These are phyloP conservation scores for Cercospora sp. DNA, from an alignment of 2,329 filamentous ascomycete genomes.

Conservation along the genomic window DNA sequence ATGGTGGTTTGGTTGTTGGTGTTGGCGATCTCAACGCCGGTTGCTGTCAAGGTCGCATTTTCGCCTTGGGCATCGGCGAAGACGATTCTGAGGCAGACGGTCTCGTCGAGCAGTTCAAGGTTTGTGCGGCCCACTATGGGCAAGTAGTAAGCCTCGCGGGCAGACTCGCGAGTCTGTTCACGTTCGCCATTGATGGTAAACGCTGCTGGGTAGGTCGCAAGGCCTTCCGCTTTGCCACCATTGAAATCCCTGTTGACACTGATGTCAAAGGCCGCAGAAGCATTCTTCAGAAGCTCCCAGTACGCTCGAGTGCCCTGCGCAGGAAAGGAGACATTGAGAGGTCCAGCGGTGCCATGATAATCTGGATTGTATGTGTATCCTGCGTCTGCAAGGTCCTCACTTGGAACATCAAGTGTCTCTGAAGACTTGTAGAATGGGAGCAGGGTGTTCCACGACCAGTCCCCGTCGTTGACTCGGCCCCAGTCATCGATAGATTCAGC, in stretches of 20 bases:
- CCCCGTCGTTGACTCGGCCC: constrained; percentile 17
- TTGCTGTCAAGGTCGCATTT: constrained; percentile 61
- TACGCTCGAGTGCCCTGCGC: constrained; percentile 12
- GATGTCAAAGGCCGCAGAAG: constrained; percentile 40
- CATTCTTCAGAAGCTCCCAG: constrained; percentile 39
- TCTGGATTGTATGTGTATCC: constrained; percentile 14
- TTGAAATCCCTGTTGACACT: constrained; percentile 47
- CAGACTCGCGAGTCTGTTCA: constrained; percentile 46
- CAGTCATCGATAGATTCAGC: constrained; percentile 19
- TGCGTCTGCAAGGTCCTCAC: constrained; percentile 1
- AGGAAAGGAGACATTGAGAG: constrained; percentile 21
- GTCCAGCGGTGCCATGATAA: constrained; percentile 21
- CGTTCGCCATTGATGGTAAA: constrained; percentile 42
- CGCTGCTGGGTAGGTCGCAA: constrained; percentile 42
- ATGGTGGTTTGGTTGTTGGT: constrained; percentile 44
- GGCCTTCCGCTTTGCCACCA: constrained; percentile 47
- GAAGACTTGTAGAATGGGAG: constrained; percentile 20
- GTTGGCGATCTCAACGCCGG: constrained; percentile 44
- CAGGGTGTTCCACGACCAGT: constrained; percentile 22
- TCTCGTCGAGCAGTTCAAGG: constrained; percentile 47
- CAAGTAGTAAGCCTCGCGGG: constrained; percentile 51
- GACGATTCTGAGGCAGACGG: constrained; percentile 38
- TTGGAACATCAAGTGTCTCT: constrained; percentile 10
- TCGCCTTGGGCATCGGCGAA: constrained; percentile 42
- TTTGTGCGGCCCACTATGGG: constrained; percentile 46